Conservation (phyloP, 2,329 filamentous ascomycete genomes). For the Coniochaeta sp. region DNA sequence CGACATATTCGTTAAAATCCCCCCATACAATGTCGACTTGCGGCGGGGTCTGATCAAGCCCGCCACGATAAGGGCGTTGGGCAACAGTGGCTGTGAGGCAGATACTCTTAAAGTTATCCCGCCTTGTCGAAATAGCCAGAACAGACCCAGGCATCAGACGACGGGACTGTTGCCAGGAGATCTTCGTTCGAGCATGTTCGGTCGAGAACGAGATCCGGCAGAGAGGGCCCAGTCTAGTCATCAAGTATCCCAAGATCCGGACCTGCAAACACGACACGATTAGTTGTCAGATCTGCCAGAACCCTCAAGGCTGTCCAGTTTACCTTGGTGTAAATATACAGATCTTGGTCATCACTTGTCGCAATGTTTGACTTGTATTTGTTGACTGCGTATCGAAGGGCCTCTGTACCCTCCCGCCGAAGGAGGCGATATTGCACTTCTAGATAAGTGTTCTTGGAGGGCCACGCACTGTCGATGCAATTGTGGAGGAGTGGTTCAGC, state of each 20-base stretch:
- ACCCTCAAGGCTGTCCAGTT: slow-evolving; percentile 1
- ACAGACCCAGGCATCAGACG: slow-evolving; percentile 45
- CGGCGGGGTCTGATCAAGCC: slow-evolving; percentile 58
- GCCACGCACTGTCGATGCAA: slow-evolving; percentile 47
- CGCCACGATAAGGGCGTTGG: slow-evolving; percentile 53
- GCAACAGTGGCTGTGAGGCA: slow-evolving; percentile 69
- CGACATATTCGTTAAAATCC: slow-evolving; percentile 44
- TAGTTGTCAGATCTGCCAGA: neutral
- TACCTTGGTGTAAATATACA: slow-evolving; percentile 65
- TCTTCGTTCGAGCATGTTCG: slow-evolving; percentile 52
- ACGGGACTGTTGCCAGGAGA: slow-evolving; percentile 54
- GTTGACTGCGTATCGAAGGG: slow-evolving; percentile 50
- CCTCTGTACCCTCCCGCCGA: slow-evolving; percentile 64
- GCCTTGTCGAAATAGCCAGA: slow-evolving; percentile 41
- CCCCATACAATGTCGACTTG: slow-evolving; percentile 72
- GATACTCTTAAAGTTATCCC: slow-evolving; percentile 54
- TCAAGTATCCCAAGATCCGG: slow-evolving; percentile 55
- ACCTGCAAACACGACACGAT: slow-evolving; percentile 40
- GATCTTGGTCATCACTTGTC: slow-evolving; percentile 48
- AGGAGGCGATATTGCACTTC: slow-evolving; percentile 67
- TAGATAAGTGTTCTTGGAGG: slow-evolving; percentile 58
- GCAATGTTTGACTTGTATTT: neutral
- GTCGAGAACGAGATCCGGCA: slow-evolving; percentile 65
- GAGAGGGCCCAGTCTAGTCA: slow-evolving; percentile 55
- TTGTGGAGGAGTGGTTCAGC: slow-evolving; percentile 39